These are phyloP conservation scores for Ensete glaucum DNA, from an alignment of 176 grass and related monocot species.

Conservation along the genomic window DNA sequence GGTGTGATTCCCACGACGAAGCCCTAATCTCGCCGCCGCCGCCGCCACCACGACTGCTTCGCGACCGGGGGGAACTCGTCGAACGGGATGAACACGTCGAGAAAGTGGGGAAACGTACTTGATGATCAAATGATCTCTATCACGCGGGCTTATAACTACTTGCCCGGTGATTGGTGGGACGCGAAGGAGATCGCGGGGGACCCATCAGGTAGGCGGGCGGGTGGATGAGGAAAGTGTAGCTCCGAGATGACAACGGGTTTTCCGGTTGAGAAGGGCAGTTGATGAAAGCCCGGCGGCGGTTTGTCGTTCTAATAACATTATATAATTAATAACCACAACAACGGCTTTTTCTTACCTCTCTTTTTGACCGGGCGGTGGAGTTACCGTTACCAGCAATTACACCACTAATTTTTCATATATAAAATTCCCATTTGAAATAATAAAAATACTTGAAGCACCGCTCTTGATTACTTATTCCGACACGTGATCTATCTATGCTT, in stretches of 20 bases:
- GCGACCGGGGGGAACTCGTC: not conserved
- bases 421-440: too few relatives aligned
- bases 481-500: too few relatives aligned
- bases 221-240: not conserved
- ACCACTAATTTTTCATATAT: too few relatives aligned
- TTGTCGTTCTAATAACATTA: not conserved
- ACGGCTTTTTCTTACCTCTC: not conserved
- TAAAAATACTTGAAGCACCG: too few relatives aligned
- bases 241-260: too few relatives aligned
- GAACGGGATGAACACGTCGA: not conserved
- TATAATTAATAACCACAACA: not conserved
- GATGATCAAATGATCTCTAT: not conserved
- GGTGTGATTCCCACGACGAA: not conserved
- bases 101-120: not conserved
- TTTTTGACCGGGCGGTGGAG: not conserved
- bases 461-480: too few relatives aligned
- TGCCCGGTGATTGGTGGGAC: not conserved
- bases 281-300: not conserved
- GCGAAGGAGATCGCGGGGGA: not conserved
- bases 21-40: not conserved
- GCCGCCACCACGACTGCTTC: not conserved
- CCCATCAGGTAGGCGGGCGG: not conserved
- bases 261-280: not conserved
- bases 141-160: not conserved
- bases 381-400: not conserved